These are phyloP conservation scores for Spongospora subterranea DNA, from an alignment of 208 protist genomes.

Conservation along the genomic window DNA sequence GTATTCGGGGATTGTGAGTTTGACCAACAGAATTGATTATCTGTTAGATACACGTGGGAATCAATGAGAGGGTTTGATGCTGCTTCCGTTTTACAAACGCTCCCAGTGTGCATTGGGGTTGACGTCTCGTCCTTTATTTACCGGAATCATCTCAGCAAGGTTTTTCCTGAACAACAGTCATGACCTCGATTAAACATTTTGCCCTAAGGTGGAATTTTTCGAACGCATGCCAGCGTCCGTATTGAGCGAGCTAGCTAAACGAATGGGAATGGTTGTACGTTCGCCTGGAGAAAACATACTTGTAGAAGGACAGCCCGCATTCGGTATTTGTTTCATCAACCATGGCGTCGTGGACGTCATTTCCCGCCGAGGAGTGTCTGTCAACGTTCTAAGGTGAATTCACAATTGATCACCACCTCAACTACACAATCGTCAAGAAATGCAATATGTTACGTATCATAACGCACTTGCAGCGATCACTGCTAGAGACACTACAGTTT, in stretches of 20 bases:
- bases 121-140: slow-evolving; percentile 47
- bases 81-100: slow-evolving; percentile 5
- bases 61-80: slow-evolving; percentile 36
- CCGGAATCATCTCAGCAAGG: slow-evolving; percentile 36
- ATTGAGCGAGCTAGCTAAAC: slow-evolving; percentile 39
- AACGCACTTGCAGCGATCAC: too few relatives aligned
- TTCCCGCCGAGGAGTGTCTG: background rate
- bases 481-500: too few relatives aligned
- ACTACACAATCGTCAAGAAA: too few relatives aligned
- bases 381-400: too few relatives aligned
- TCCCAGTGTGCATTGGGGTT: slow-evolving; percentile 41
- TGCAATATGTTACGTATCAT: too few relatives aligned
- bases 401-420: too few relatives aligned
- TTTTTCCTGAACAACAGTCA: background rate
- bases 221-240: slow-evolving; percentile 41
- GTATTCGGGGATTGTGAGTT: background rate
- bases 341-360: slow-evolving; percentile 43
- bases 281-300: slow-evolving; percentile 27
- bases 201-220: slow-evolving; percentile 35
- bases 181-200: background rate
- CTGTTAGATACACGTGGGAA: slow-evolving; percentile 34
- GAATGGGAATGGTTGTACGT: slow-evolving; percentile 32
- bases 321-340: slow-evolving; percentile 57
- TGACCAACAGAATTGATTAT: background rate
- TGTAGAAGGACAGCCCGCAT: background rate